These are phyloP conservation scores for Xylaria grammica DNA, from an alignment of 495 filamentous ascomycete genomes.

Conservation along the genomic window DNA sequence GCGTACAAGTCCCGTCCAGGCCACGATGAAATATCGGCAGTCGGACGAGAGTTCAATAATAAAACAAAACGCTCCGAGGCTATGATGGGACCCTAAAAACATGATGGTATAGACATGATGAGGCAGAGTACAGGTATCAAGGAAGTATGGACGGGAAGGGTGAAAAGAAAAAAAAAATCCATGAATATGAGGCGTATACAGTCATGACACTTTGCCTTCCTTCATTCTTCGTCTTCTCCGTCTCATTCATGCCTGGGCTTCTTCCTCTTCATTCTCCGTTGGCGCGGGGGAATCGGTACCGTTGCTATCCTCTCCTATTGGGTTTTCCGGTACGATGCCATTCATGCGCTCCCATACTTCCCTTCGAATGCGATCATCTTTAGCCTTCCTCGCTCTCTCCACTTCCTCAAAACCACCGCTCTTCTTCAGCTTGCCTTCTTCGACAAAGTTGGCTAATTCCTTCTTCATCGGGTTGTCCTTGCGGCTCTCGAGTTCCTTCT, in stretches of 20 bases:
- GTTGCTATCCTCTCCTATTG: constrained; percentile 30
- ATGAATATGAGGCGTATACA: constrained; percentile 21
- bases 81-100: constrained; percentile 16
- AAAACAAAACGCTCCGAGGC: constrained; percentile 22
- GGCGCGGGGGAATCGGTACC: constrained; percentile 2
- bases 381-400: constrained; percentile 79
- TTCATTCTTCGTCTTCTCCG: constrained; percentile 4
- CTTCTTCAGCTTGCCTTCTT: constrained; percentile 93
- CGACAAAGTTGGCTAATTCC: constrained; percentile 85
- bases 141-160: background rate
- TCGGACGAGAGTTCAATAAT: background rate
- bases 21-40: background rate
- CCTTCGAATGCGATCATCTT: constrained; percentile 84
- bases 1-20: background rate
- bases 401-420: constrained; percentile 92
- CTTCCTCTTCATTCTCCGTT: constrained; percentile 5
- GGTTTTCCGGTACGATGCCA: constrained; percentile 44
- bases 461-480: constrained; percentile 82
- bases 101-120: constrained; percentile 4
- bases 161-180: too few relatives aligned
- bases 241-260: constrained; percentile 9
- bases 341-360: constrained; percentile 82
- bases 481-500: constrained; percentile 83
- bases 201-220: background rate
- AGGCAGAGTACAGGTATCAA: background rate